Base-by-base conservation (phyloP, 2,329 filamentous ascomycete genomes). In the Neonectria faginata region DNA sequence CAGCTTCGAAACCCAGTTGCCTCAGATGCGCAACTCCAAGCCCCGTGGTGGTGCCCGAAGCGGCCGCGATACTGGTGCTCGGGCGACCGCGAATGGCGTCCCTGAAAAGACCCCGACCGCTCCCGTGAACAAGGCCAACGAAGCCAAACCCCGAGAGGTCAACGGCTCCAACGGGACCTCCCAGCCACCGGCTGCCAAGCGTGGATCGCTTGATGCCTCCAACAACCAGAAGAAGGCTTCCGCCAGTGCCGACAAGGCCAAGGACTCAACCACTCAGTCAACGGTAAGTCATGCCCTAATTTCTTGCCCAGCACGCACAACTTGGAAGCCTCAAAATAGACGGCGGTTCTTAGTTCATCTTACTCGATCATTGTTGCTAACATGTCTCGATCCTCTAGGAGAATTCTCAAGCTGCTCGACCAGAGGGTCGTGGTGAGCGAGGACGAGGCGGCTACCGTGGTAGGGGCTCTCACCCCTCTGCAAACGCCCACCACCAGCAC, bases 1-100 rank as follows among this genome's bases (percentile, higher is more conserved):
- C 53, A 90, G 90, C 62, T 98, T 97, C 79, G 91, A 93, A 77
- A 97, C 96, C 0, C 93, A 92, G 29, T 79, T 97, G 44, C 89
- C 90, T 14, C 80, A 79, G 50, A 75, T 80, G 70, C 84, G 85
- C 66, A 80, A 81, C 58, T 77, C 83, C 33, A 86, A 85, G 67
- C 79, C 83, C 47, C 82, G 86, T 29, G 83, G 84, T 16, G 84
- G 85, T 62, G 79, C 79, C 56, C 80, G 84, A 42, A 80, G 79
- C 45, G 78, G 80, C 11, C 72, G 72, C 18, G 72, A 74, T 31
- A 80, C 82, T 42, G 70, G 74, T 45, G 57, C 77, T 41, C 79
- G 83, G 33, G 76, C 78, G 6, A 76, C 82, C 33, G 64, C 69
- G 39, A 72, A 75, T 18, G 77, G 78, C 53, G 66, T 73, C 51